Evolutionary conservation across 352 stramenopile species (phyloP).

Genomic region (Pythium folliculosum): DNA sequence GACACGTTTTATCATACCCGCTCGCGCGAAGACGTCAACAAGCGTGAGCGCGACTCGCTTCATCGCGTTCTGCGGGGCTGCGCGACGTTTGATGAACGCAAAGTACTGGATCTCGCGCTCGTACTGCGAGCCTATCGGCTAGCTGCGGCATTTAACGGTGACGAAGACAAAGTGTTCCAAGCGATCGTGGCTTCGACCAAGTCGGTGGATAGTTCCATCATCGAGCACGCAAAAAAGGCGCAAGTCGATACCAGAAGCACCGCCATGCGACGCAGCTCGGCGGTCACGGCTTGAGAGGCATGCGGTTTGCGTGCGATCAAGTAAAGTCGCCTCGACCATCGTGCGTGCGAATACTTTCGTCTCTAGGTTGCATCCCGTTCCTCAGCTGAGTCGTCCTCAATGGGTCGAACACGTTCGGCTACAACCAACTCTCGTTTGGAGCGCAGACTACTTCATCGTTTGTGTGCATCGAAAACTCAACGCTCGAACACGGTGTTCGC

Average conservation of each 20-base stretch:
- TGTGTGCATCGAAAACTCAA: no score
- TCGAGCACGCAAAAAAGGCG: neutral
- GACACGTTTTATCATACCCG: conserved; percentile 23
- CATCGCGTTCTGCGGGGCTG: conserved; percentile 60
- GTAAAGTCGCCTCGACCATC: neutral
- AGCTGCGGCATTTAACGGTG: conserved; percentile 39
- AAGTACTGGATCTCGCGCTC: conserved; percentile 11
- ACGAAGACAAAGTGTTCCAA: conserved; percentile 64
- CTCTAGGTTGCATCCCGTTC: no score
- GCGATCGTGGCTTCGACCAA: neutral
- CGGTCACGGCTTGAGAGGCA: conserved; percentile 1
- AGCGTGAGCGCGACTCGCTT: conserved; percentile 10
- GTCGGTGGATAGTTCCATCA: neutral
- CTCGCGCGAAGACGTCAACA: conserved; percentile 23
- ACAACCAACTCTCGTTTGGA: no score
- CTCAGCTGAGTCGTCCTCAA: no score
- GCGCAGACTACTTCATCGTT: no score
- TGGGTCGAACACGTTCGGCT: no score
- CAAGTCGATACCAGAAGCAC: neutral
- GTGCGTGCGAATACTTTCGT: no score
- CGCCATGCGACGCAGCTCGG: neutral
- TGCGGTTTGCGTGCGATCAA: neutral
- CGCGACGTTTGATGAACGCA: conserved; percentile 71
- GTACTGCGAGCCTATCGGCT: conserved; percentile 31
- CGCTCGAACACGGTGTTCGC: no score